Evolutionary conservation across 768 basidiomycete genomes (phyloP).

Genomic region (Grammothele lineata): DNA sequence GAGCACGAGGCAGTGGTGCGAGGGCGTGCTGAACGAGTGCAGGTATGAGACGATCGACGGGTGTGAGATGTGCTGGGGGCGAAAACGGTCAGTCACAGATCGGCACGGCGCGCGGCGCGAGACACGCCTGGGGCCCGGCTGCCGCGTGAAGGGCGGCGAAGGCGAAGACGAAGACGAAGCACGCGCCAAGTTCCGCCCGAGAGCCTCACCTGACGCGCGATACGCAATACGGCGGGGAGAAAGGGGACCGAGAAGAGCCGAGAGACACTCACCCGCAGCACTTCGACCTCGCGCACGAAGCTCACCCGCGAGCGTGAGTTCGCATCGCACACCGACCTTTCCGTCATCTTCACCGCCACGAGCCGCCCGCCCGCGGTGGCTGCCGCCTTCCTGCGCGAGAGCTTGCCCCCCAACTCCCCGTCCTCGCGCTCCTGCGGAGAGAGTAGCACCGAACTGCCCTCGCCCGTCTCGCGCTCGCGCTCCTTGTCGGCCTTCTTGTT

Average conservation of each 20-base stretch:
- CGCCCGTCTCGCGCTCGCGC: background rate
- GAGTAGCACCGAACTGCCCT: background rate
- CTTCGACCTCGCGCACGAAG: conserved; percentile 80
- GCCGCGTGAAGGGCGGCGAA: no score
- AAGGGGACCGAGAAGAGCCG: background rate
- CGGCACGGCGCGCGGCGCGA: background rate
- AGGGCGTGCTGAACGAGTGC: conserved; percentile 63
- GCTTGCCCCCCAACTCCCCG: conserved; percentile 5
- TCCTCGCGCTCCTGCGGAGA: conserved; percentile 5
- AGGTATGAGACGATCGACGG: conserved; percentile 74
- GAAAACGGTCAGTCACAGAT: conserved; percentile 6
- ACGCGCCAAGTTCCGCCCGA: no score
- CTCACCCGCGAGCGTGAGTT: conserved; percentile 73
- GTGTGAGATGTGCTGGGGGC: conserved; percentile 66
- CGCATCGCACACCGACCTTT: conserved; percentile 38
- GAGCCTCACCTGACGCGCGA: no score
- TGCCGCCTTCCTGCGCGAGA: conserved; percentile 9
- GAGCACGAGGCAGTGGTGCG: conserved; percentile 75
- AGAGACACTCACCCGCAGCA: conserved; percentile 59
- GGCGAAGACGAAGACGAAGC: no score
- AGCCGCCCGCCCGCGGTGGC: conserved; percentile 25
- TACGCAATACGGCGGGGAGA: background rate
- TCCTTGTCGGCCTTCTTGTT: conserved; percentile 5
- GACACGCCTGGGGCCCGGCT: no score
- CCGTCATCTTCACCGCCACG: conserved; percentile 55